Base-by-base conservation (phyloP, 768 basidiomycete species). In the Pleurotus citrinopileatus region DNA sequence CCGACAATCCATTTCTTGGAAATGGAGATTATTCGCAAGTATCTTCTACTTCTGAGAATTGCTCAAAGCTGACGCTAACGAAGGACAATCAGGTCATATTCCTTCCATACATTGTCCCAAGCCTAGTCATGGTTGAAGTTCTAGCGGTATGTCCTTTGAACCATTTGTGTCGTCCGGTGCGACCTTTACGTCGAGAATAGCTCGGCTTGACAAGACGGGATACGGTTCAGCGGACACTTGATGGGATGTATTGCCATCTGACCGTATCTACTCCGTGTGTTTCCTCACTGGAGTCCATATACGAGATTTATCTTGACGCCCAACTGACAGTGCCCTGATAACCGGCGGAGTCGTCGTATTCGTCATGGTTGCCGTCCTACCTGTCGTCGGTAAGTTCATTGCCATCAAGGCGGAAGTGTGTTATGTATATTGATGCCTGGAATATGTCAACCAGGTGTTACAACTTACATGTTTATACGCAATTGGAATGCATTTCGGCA, bases 161-260 rank as follows among this genome's bases (percentile, higher is more conserved):
- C 13, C 29, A 37, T 27, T n/a, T n/a, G n/a, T n/a, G n/a, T n/a
- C n/a, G n/a, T n/a, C n/a, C n/a, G n/a, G n/a, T 15, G 22, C 5
- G 34, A 6, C 17, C 4, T 13, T 20, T 46, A 57, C 54, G 7
- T 52, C 9, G 36, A 47, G 17, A 9, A 25, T 7, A 51, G 48
- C 22, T 51, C 4, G 34, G 48, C 5, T 26, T 51, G 52, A 59
- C 29, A 34, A 54, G 12, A 53, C 59, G 6, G 1, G n/a, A 51
- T n/a, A 32, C 34, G 13, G 55, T 59, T 28, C 23, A n/a, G 26
- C 56, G 58, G 12, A 55, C 52, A 25, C 38, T 46, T 29, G 59
- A 44, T 42, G 53, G 56, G 25, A 57, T 63, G 37, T 63, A 59
- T 34, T 63, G 62, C 47, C 57, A 56, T 26, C 34, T 63, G 22